Base-by-base conservation (phyloP, 352 stramenopile species). In the Globisporangium iwayamae region DNA sequence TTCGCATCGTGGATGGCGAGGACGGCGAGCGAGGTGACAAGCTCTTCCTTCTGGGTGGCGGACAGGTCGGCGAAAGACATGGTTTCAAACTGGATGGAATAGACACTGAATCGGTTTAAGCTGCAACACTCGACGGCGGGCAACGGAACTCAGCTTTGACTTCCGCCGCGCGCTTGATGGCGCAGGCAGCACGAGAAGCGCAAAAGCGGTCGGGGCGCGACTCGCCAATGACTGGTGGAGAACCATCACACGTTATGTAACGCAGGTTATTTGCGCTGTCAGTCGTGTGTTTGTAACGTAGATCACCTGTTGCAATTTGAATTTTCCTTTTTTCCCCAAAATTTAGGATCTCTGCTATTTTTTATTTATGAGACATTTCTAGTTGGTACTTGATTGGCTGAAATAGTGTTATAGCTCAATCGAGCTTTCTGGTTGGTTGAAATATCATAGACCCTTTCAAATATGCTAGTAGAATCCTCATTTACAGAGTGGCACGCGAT, bases 31-130 rank as follows among this genome's bases (percentile, higher is more conserved):
- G 87, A 96, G 54, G 85, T 84, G 70, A 81, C 87, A 61, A 92
- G 79, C 71, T 96, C 87, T 70, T 96, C 81, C 78, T 90, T 92
- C 70, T 94, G 82, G 76, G 69, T 80, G 66, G 79, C 81, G 75
- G 74, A 90, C 56, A 94, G 74, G 66, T 92, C 81, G 73, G 83
- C 83, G 83, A 94, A 91, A 70, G 81, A 85, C 83, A 92, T 94
- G 81, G 73, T 88, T 73, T 74, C 69, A 67, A 69, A 69, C 78
- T 75, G 80, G 76, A 75, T 69, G 75, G 71, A 85, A 78, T 71
- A 68, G 67, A 78, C 73, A 85, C 84, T 93, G 84, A 93, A 87
- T 93, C 84, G 79, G 72, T 86, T 93, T 91, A 93, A 93, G 84
- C 84, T 86, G 66, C 67, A 70, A 62, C 47, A 54, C 58, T 58